Percentiles rank a stretch among this genome's conserved stretches.
Conservation (phyloP, 2,329 filamentous ascomycete genomes). For the Colletotrichum tropicicola region DNA sequence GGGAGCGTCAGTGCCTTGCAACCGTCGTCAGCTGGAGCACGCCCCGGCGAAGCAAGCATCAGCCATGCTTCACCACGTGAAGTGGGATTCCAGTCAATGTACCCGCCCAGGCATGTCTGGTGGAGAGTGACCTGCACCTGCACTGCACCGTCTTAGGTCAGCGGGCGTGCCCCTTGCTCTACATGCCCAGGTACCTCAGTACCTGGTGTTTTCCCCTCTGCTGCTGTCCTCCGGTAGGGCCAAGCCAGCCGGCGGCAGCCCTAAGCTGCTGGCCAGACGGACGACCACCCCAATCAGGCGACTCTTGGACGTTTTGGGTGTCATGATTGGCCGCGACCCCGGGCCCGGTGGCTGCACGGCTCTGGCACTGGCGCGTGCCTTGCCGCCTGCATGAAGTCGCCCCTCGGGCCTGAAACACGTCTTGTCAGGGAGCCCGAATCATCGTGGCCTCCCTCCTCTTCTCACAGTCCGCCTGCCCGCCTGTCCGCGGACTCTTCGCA, state of each 20-base stretch:
- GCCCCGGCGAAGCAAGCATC: not conserved
- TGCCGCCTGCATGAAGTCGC: constrained; percentile 20
- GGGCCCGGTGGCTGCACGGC: constrained; percentile 8
- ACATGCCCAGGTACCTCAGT: too few species aligned
- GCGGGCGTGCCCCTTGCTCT: not conserved
- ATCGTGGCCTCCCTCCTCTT: constrained; percentile 20
- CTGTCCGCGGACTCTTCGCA: not conserved
- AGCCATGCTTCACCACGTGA: constrained; percentile 9
- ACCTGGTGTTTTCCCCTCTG: too few species aligned
- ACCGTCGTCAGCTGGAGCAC: constrained; percentile 15
- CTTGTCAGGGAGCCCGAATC: constrained; percentile 29
- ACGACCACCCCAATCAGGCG: constrained; percentile 26
- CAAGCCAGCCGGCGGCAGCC: constrained; percentile 19
- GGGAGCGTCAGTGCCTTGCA: not conserved
- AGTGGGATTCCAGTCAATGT: not conserved
- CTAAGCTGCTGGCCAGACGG: constrained; percentile 20
- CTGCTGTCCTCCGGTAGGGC: not conserved
- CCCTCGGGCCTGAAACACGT: constrained; percentile 28
- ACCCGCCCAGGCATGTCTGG: not conserved
- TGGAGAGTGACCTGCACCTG: not conserved
- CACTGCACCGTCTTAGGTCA: not conserved
- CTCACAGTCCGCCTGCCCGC: constrained; percentile 4
- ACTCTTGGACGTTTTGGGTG: constrained; percentile 15
- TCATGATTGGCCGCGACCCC: constrained; percentile 19
- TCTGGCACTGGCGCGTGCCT: constrained; percentile 15